These are phyloP conservation scores for Magnusiomyces clavatus DNA, from an alignment of 1,139 yeast genomes.

Conservation along the genomic window DNA sequence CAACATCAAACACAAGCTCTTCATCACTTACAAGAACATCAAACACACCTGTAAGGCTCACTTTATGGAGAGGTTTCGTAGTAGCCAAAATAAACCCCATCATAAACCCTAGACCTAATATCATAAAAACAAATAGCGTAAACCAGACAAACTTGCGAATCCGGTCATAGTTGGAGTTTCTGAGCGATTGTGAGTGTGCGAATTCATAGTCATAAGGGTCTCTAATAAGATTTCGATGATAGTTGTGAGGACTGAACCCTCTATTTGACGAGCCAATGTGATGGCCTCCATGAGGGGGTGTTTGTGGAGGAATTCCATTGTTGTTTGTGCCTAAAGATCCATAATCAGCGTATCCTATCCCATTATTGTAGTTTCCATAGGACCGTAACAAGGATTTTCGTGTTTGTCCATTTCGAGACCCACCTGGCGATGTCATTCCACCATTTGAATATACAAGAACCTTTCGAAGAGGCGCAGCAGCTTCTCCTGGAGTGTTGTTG, in stretches of 20 bases:
- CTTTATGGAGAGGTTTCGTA: conserved; percentile 70
- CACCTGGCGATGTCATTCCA: not conserved
- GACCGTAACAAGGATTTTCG: no score
- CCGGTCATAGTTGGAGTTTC: conserved; percentile 17
- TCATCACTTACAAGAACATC: conserved; percentile 77
- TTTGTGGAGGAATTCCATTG: no score
- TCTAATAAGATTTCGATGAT: conserved; percentile 17
- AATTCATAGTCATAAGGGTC: no score
- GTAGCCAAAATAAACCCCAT: conserved; percentile 83
- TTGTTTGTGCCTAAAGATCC: not conserved
- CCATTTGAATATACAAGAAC: not conserved
- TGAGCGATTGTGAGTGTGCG: no score
- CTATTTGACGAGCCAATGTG: no score
- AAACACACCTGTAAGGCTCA: conserved; percentile 51
- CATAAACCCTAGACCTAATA: conserved; percentile 50
- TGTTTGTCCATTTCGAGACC: conserved; percentile 6
- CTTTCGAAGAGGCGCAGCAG: conserved; percentile 22
- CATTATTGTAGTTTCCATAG: not conserved
- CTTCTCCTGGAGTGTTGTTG: no score
- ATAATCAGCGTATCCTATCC: not conserved
- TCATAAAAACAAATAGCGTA: conserved; percentile 21
- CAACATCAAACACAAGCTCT: conserved; percentile 73
- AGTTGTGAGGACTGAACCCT: conserved; percentile 26
- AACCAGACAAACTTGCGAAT: conserved; percentile 28
- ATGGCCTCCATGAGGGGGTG: no score